Evolutionary conservation across 2,329 filamentous ascomycete genomes (phyloP).

Genomic region (Calycina marina): DNA sequence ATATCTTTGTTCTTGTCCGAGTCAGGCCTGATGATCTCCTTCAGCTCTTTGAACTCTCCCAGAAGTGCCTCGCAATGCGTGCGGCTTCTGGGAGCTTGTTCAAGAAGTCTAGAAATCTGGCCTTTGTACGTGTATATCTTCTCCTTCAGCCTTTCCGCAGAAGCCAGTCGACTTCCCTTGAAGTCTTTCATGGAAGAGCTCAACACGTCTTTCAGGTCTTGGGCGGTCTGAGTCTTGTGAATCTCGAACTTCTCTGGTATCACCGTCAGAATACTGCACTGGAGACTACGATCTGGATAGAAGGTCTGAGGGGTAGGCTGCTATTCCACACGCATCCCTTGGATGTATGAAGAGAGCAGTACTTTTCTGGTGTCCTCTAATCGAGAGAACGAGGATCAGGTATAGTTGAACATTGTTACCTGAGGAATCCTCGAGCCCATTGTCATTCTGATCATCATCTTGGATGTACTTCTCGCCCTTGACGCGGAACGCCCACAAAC

Average conservation of each 20-base stretch:
- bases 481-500: slow-evolving; percentile 11
- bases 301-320: no score
- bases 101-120: slow-evolving; percentile 10
- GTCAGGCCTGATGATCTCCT: slow-evolving; percentile 9
- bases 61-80: slow-evolving; percentile 12
- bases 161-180: not conserved
- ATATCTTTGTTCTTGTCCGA: slow-evolving; percentile 7
- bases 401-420: no score
- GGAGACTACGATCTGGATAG: no score
- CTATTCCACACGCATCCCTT: no score
- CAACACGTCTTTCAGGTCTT: slow-evolving; percentile 4
- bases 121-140: slow-evolving; percentile 7
- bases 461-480: slow-evolving; percentile 4
- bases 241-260: not conserved
- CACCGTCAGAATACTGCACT: no score
- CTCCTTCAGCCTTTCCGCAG: slow-evolving; percentile 5
- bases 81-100: slow-evolving; percentile 4
- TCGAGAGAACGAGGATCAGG: no score
- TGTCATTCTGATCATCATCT: not conserved
- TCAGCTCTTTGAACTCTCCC: slow-evolving; percentile 11
- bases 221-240: not conserved
- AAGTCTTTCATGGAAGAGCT: slow-evolving; percentile 1
- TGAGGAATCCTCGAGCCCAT: no score
- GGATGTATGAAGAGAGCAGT: no score
- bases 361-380: no score